Base-by-base conservation (phyloP, 2,329 filamentous ascomycete genomes). In the Aspergillus aculeatus region DNA sequence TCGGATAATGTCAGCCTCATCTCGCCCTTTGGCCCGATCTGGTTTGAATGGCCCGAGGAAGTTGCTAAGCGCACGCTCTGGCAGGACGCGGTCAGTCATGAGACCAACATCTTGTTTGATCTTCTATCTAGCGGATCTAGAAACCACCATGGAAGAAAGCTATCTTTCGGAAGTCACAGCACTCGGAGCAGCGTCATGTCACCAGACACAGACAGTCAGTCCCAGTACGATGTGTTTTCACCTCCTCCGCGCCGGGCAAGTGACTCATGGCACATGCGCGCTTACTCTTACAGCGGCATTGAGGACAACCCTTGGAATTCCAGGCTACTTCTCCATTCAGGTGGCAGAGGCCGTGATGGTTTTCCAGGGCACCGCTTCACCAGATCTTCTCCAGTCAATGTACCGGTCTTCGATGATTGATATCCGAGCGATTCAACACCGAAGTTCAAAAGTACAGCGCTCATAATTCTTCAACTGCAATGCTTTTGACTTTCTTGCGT, bases 1-100 rank as follows among this genome's bases (percentile, higher is more conserved):
- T 12, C 48, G 44, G n/a, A 59, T 6, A 57, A 63, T n/a, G 19
- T 55, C 19, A 47, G 50, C 3, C 63, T 69, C 23, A 50, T 59
- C n/a, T 69, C 70, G 7, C 71, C 70, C 4, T 73, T 69, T 51
- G 71, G 71, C 16, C 57, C 51, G 14, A 55, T 73, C 32, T 73
- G 69, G 69, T 63, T 71, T 14, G 71, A 73, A 57, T 73, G 70
- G 70, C 54, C 65, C 9, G 23, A 32, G 4, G 48, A 65, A 47
- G 56, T 61, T 14, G 53, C 65, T 1, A 67, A 64, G 54, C 44
- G 12, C 3, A 62, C 54, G 24, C 49, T 21, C 16, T 73, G 69
- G 64, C 61, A 68, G 26, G 58, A 59, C 7, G 71, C 71, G 5
- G 63, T 67, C 1, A 56, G 62, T 6, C 59, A 65, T 6, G 71